Percentiles rank a stretch among this genome's conserved stretches.
Conservation (phyloP, 1,284 basidiomycete genomes). For the Boletellus deceptivus region DNA sequence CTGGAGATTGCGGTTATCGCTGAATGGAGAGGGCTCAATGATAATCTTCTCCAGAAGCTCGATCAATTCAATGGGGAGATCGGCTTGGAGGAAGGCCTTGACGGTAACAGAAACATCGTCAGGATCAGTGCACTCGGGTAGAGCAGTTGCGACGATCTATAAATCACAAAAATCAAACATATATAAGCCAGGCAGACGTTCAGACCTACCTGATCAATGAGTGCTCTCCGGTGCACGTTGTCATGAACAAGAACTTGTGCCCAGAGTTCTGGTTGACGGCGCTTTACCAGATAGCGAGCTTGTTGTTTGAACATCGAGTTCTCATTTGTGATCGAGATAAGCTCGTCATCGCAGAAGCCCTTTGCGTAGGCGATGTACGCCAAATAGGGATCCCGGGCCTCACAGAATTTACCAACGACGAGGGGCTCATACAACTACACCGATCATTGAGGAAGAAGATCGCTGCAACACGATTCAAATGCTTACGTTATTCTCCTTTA, state of each 20-base stretch:
- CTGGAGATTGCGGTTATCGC: slow-evolving; percentile 94
- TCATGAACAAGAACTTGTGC: slow-evolving; percentile 89
- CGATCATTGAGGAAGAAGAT: neutral
- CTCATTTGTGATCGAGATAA: slow-evolving; percentile 96
- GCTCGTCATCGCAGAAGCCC: slow-evolving; percentile 98
- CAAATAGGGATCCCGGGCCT: slow-evolving; percentile 96
- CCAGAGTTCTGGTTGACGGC: slow-evolving; percentile 96
- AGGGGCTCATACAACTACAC: slow-evolving; percentile 89
- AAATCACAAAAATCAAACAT: neutral
- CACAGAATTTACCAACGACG: slow-evolving; percentile 98
- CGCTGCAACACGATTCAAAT: neutral
- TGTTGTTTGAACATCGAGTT: slow-evolving; percentile 99
- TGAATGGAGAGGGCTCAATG: slow-evolving; percentile 96
- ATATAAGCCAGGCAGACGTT: neutral
- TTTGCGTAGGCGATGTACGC: slow-evolving; percentile 99
- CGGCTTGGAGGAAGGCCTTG: slow-evolving; percentile 97
- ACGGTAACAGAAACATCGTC: slow-evolving; percentile 99
- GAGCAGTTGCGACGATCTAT: slow-evolving; percentile 87
- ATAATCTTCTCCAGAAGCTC: slow-evolving; percentile 99
- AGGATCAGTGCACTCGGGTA: slow-evolving; percentile 97
- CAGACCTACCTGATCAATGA: slow-evolving; percentile 84
- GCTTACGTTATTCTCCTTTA: slow-evolving; percentile 96
- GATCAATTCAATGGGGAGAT: slow-evolving; percentile 96
- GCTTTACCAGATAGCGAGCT: slow-evolving; percentile 96
- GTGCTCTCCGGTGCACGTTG: slow-evolving; percentile 89